Evolutionary conservation across 2,329 filamentous ascomycete species (phyloP), one percentile per base, ranked within the genome.

Genomic region (Pseudogymnoascus pannorum): DNA sequence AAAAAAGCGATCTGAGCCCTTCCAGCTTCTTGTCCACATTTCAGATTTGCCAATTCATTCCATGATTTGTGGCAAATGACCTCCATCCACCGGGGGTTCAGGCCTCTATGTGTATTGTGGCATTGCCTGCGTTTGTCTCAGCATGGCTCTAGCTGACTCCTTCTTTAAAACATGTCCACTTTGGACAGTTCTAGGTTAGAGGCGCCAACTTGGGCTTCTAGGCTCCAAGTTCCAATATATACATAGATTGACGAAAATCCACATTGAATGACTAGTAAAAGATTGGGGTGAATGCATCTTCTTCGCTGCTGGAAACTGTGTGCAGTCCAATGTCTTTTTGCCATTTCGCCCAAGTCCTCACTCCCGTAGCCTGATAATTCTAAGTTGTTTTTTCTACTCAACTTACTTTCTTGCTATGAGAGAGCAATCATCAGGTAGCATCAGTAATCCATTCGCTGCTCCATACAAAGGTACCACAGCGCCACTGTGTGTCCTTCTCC

Each of bases 401-500:
- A 24, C 20, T 22, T 16, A 4, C 24, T 29, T 35, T 57, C n/a
- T 29, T 8, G 9, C 51, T 2, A 29, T 22, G 24, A 6, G 26
- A 33, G 26, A 31, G n/a, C 24, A 12, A 18, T 33, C 14, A 57
- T 57, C 24, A 12, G 3, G n/a, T 12, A 31, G 26, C 44, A 54
- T 64, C 64, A 8, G 63, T 58, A 51, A 40, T 63, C 68, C 69
- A 72, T 59, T 72, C 69, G 57, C 68, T 70, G 59, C 69, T 71
- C 70, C 71, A 72, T 40, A 87, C 91, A 68, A 97, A 97, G 0
- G 91, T 96, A 2, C 82, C 79, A 73, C 93, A 97, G 44, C 91
- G 84, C 91, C 92, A 97, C 71, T 94, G 81, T 0, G 91, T 92
- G 2, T 87, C 88, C 63, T 79, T 88, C 74, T 96, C 92, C 72